Conservation (phyloP, 352 stramenopile species). For the Phytopythium cucurbitacearum region DNA sequence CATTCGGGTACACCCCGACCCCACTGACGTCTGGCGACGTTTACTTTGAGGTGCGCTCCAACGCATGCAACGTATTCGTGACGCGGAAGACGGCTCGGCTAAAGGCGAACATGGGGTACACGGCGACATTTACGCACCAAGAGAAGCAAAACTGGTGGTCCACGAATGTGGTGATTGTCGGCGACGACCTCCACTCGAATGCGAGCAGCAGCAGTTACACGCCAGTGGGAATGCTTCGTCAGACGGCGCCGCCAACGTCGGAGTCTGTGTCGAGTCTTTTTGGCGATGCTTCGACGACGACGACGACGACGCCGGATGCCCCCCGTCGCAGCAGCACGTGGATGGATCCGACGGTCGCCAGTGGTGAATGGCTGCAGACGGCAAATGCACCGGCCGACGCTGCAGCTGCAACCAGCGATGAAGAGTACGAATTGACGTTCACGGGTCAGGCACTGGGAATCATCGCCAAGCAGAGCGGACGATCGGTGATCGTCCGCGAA, state of each 20-base stretch:
- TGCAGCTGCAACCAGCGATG: conserved; percentile 3
- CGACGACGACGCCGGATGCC: neutral
- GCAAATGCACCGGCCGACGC: neutral
- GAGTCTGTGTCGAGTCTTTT: conserved; percentile 24
- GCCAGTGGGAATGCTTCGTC: neutral
- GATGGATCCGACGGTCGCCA: conserved; percentile 1
- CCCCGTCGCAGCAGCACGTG: conserved; percentile 4
- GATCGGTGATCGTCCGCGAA: conserved; percentile 65
- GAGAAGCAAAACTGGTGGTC: conserved; percentile 79
- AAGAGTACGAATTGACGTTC: conserved; percentile 81
- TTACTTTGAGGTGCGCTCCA: conserved; percentile 80
- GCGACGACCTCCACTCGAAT: conserved; percentile 66
- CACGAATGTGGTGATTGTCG: conserved; percentile 75
- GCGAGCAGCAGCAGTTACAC: conserved; percentile 12
- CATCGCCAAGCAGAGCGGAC: conserved; percentile 62
- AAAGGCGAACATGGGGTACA: conserved; percentile 74
- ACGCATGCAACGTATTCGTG: conserved; percentile 78
- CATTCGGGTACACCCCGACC: conserved; percentile 83
- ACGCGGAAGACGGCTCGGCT: conserved; percentile 75
- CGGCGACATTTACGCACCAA: conserved; percentile 79
- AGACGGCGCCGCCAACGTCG: conserved; percentile 3
- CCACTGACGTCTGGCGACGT: conserved; percentile 79
- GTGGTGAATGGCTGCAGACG: neutral
- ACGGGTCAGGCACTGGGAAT: conserved; percentile 48
- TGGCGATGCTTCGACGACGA: conserved; percentile 8